These are phyloP conservation scores for Hawksworthiomyces lignivorus DNA, from an alignment of 2,329 filamentous ascomycete genomes.

Conservation along the genomic window DNA sequence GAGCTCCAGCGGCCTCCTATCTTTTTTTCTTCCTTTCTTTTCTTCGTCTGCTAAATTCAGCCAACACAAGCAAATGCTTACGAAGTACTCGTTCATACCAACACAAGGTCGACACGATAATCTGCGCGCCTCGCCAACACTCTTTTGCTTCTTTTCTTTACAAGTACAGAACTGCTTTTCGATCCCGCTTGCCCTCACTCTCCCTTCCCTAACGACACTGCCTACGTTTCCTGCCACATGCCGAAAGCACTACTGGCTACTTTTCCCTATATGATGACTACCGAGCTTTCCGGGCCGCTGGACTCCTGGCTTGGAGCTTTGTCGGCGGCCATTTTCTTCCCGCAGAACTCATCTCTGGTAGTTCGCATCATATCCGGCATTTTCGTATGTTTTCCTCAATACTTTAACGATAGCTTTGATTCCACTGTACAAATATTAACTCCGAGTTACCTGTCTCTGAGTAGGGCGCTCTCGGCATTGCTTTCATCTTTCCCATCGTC, in stretches of 20 bases:
- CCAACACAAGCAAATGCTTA: too few species aligned
- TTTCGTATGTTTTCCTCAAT: conserved; percentile 11
- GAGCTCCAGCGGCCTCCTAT: too few species aligned
- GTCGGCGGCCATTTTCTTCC: conserved; percentile 13
- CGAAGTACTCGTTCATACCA: too few species aligned
- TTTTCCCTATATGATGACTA: too few species aligned
- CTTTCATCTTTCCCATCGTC: conserved; percentile 38
- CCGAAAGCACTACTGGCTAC: too few species aligned
- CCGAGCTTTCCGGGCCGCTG: conserved; percentile 7
- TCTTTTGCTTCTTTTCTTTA: too few species aligned
- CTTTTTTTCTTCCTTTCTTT: too few species aligned
- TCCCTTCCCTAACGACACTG: neutral
- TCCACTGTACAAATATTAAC: conserved; percentile 3
- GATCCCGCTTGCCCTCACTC: too few species aligned
- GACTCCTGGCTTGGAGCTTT: conserved; percentile 10
- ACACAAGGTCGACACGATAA: too few species aligned
- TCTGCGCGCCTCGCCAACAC: too few species aligned
- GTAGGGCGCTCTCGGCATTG: conserved; percentile 36
- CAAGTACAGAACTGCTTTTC: too few species aligned
- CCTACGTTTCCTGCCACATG: neutral
- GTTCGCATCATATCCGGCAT: conserved; percentile 15
- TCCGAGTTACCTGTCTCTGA: neutral
- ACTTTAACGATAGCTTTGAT: neutral
- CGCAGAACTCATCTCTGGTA: conserved; percentile 5
- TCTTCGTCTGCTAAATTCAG: too few species aligned